A percentile compares a stretch with the other conserved stretches of the same genome.
Conservation (phyloP, 225 moss, liverwort and hornwort species). For the Asterella californica region DNA sequence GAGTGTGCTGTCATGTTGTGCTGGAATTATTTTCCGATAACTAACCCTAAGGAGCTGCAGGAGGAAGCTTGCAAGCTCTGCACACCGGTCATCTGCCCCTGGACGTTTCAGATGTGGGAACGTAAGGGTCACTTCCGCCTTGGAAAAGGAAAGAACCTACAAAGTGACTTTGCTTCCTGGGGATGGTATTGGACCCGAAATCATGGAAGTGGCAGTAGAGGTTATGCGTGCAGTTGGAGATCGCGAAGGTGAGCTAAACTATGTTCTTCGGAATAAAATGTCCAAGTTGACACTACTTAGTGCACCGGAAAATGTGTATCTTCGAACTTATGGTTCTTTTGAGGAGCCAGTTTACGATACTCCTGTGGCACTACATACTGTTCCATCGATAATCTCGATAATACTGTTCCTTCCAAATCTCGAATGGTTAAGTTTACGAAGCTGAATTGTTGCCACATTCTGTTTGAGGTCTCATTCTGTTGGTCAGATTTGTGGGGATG, state of each 20-base stretch:
- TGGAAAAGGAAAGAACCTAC: conserved; percentile 38
- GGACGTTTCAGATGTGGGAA: neutral
- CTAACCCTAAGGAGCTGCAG: conserved; percentile 6
- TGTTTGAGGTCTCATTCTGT: neutral
- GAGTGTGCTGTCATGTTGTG: neutral
- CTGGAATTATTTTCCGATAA: neutral
- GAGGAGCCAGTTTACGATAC: neutral
- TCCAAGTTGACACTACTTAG: neutral
- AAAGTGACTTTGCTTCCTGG: conserved; percentile 78
- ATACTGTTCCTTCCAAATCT: neutral
- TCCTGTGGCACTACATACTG: neutral
- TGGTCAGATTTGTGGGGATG: neutral
- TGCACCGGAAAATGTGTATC: too few species aligned
- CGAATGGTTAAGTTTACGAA: neutral
- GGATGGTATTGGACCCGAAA: conserved; percentile 95
- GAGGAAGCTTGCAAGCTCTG: conserved; percentile 7
- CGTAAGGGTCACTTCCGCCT: neutral
- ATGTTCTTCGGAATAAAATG: neutral
- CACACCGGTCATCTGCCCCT: neutral
- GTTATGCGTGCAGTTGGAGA: conserved; percentile 67
- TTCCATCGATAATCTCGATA: too few species aligned
- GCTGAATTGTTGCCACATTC: neutral
- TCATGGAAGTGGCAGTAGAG: conserved; percentile 75
- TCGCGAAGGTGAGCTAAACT: conserved; percentile 51
- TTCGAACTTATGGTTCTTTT: neutral